These are phyloP conservation scores for Trichophyton verrucosum DNA, from an alignment of 2,329 filamentous ascomycete genomes.

Conservation along the genomic window DNA sequence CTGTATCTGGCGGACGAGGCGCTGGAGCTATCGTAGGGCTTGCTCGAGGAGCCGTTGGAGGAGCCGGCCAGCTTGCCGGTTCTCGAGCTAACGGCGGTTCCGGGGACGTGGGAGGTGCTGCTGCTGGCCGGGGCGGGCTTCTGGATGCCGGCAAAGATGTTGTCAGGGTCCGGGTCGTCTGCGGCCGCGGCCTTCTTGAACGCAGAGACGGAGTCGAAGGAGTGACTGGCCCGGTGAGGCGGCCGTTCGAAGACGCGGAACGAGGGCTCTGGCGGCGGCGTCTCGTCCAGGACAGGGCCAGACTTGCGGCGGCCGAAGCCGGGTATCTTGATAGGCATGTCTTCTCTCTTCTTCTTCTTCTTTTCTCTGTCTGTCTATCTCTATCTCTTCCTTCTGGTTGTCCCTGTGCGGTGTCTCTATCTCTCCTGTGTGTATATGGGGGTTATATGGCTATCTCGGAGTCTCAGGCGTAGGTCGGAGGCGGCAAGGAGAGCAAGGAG, in stretches of 20 bases:
- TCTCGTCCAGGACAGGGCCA: slow-evolving; percentile 41
- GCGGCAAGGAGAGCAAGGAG: neutral
- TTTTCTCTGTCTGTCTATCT: neutral
- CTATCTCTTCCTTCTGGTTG: neutral
- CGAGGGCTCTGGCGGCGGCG: slow-evolving; percentile 32
- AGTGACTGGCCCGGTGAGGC: slow-evolving; percentile 28
- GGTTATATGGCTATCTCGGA: neutral
- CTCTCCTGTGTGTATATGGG: neutral
- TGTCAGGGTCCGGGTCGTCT: slow-evolving; percentile 27
- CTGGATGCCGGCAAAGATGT: slow-evolving; percentile 28
- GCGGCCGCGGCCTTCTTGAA: slow-evolving; percentile 23
- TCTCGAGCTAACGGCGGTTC: neutral
- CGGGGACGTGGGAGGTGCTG: neutral
- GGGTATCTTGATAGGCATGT: slow-evolving; percentile 45
- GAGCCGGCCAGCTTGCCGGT: slow-evolving; percentile 19
- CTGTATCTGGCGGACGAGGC: slow-evolving; percentile 40
- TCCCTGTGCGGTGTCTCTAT: too few relatives aligned
- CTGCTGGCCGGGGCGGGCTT: slow-evolving; percentile 22
- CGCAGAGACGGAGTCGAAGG: slow-evolving; percentile 30
- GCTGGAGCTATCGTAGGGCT: slow-evolving; percentile 32
- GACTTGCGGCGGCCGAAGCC: slow-evolving; percentile 44
- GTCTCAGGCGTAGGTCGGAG: neutral
- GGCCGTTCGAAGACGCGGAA: slow-evolving; percentile 45
- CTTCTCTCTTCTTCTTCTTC: neutral
- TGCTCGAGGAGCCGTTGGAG: slow-evolving; percentile 36